A percentile compares a stretch with the other conserved stretches of the same genome.
phyloP scores from a whole-genome alignment of 2,329 filamentous ascomycete species.

The Cryphonectria carpinicola region DNA sequence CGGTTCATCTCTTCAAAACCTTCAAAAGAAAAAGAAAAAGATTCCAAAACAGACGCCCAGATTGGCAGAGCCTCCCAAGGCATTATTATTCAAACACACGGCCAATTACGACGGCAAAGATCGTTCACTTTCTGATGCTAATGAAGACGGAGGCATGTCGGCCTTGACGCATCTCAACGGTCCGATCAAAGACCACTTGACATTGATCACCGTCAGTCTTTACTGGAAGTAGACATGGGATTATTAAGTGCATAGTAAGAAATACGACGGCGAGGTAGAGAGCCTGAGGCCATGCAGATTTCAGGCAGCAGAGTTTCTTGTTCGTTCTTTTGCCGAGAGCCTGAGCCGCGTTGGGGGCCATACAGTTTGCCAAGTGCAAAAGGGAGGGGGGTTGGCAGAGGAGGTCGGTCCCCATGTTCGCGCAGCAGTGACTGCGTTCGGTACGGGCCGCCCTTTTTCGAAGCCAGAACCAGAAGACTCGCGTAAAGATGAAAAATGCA shows the following conservation, averaged over 20 bases:
- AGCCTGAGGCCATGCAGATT: background rate
- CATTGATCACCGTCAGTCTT: background rate
- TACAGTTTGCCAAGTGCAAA: background rate
- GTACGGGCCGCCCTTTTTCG: constrained; percentile 9
- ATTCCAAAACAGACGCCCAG: background rate
- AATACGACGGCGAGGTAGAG: background rate
- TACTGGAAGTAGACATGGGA: background rate
- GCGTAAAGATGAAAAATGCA: too few species aligned
- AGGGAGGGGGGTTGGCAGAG: background rate
- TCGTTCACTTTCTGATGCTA: too few species aligned
- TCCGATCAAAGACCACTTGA: background rate
- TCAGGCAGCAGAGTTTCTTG: background rate
- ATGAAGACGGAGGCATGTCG: background rate
- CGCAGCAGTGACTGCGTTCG: constrained; percentile 14
- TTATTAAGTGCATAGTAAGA: background rate
- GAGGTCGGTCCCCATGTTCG: background rate
- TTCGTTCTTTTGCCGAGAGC: background rate
- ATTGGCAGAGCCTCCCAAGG: background rate
- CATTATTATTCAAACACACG: background rate
- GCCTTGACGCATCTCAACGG: background rate
- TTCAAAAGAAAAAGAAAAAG: background rate
- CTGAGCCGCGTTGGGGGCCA: constrained; percentile 1
- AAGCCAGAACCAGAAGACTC: background rate
- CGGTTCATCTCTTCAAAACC: background rate
- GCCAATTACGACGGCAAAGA: background rate